Base-by-base conservation (phyloP, 2,329 filamentous ascomycete species). In the Oidium heveae region DNA sequence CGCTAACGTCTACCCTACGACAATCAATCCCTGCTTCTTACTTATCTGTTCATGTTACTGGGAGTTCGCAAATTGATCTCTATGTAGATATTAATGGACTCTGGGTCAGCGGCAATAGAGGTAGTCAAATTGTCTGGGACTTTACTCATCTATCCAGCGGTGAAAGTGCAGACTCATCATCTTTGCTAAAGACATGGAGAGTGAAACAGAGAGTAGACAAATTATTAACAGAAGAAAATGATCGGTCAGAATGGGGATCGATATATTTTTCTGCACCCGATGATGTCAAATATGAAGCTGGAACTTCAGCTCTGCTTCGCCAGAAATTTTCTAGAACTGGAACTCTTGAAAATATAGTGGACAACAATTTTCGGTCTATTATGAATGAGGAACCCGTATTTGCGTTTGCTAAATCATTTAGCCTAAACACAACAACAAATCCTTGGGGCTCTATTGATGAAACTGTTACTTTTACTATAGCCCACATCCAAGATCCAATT, bases 211-310 rank as follows among this genome's bases (percentile, higher is more conserved):
- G 68, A 56, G 64, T 71, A 7, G 76, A 89, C 66, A 71, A 82
- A 64, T 70, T 84, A n/a, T 75, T 91, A 54, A 84, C 82, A 0
- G 86, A 93, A 66, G 74, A 74, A 55, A 68, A 68, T 46, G 86
- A 93, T 61, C 80, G 81, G 46, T 76, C 82, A 0, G 86, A 93
- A 74, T 93, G 86, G 86, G 86, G 86, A 4, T 82, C 79, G 32
- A 66, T 93, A 56, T 76, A 85, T 66, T 86, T 93, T 64, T 82
- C 82, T 22, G 85, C 73, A 1, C 84, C 86, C 22, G 69, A 72
- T 58, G 74, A 81, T 63, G 77, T 76, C 18, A 71, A 74, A 28
- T 80, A 88, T 63, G 79, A 89, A 67, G 77, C 76, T 58, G 86
- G 84, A 33, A 79, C 77, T 20, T 83, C 85, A 7, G 73, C 71